These are phyloP conservation scores for Cyamopsis tetragonoloba DNA, from an alignment of 306 rosid genomes.

Conservation along the genomic window DNA sequence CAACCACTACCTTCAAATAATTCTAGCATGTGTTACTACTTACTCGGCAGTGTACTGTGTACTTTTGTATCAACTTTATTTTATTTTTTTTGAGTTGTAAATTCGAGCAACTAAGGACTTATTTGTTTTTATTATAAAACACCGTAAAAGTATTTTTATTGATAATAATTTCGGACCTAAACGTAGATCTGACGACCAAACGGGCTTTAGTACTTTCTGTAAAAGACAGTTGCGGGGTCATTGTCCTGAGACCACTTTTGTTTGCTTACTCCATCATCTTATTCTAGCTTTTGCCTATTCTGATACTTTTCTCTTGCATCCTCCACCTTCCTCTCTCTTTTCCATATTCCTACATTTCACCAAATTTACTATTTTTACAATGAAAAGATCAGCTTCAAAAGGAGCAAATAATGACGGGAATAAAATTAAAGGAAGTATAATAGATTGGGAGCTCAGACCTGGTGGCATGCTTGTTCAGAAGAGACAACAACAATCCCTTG, in stretches of 20 bases:
- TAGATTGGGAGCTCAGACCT: slow-evolving; percentile 77
- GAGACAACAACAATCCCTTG: slow-evolving; percentile 45
- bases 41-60: not conserved
- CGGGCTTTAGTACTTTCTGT: slow-evolving; percentile 30
- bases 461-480: slow-evolving; percentile 79
- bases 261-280: slow-evolving; percentile 44
- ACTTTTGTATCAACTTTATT: slow-evolving; percentile 15
- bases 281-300: slow-evolving; percentile 21
- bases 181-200: no score
- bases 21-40: slow-evolving; percentile 4
- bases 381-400: slow-evolving; percentile 49
- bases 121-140: no score
- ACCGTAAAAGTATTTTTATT: no score
- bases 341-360: slow-evolving; percentile 21
- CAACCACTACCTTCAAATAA: not conserved
- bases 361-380: slow-evolving; percentile 36
- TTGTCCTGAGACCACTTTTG: slow-evolving; percentile 38
- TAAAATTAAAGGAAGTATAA: slow-evolving; percentile 32
- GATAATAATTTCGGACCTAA: no score
- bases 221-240: slow-evolving; percentile 39
- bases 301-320: slow-evolving; percentile 24
- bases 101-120: slow-evolving; percentile 57
- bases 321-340: slow-evolving; percentile 29
- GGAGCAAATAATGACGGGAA: slow-evolving; percentile 17
- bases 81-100: slow-evolving; percentile 19